These are phyloP conservation scores for Cercospora berteroae DNA, from an alignment of 2,329 filamentous ascomycete species.

Conservation along the genomic window DNA sequence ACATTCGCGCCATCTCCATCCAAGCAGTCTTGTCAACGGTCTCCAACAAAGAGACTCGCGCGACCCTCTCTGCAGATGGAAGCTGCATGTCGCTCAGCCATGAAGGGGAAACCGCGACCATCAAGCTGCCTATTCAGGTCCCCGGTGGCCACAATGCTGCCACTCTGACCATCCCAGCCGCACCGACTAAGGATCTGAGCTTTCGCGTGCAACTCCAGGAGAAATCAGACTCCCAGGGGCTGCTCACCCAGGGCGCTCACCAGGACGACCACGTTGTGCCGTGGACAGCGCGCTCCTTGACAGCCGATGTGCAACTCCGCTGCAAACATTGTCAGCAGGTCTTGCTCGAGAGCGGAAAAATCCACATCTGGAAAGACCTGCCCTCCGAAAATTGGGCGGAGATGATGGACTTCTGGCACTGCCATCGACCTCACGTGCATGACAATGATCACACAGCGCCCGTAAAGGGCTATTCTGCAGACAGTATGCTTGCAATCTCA, in stretches of 20 bases:
- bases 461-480: slow-evolving; percentile 77
- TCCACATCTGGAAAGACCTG: slow-evolving; percentile 77
- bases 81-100: slow-evolving; percentile 47
- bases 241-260: slow-evolving; percentile 15
- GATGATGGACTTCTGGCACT: slow-evolving; percentile 99
- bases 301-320: slow-evolving; percentile 26
- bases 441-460: slow-evolving; percentile 42
- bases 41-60: slow-evolving; percentile 45
- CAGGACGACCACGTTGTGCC: slow-evolving; percentile 42
- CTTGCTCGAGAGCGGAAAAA: slow-evolving; percentile 38
- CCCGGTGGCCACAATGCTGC: slow-evolving; percentile 40
- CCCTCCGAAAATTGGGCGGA: slow-evolving; percentile 98
- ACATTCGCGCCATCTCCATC: slow-evolving; percentile 60
- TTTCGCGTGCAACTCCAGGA: slow-evolving; percentile 55
- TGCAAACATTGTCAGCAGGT: slow-evolving; percentile 33
- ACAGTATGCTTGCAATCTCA: slow-evolving; percentile 67
- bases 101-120: slow-evolving; percentile 45
- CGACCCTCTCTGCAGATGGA: slow-evolving; percentile 47
- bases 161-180: slow-evolving; percentile 51
- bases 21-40: slow-evolving; percentile 52
- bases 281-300: slow-evolving; percentile 44
- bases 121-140: slow-evolving; percentile 50
- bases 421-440: slow-evolving; percentile 75
- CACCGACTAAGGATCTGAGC: slow-evolving; percentile 51
- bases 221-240: slow-evolving; percentile 18